Conservation (phyloP, 1,284 basidiomycete species). For the Marasmius sp. region DNA sequence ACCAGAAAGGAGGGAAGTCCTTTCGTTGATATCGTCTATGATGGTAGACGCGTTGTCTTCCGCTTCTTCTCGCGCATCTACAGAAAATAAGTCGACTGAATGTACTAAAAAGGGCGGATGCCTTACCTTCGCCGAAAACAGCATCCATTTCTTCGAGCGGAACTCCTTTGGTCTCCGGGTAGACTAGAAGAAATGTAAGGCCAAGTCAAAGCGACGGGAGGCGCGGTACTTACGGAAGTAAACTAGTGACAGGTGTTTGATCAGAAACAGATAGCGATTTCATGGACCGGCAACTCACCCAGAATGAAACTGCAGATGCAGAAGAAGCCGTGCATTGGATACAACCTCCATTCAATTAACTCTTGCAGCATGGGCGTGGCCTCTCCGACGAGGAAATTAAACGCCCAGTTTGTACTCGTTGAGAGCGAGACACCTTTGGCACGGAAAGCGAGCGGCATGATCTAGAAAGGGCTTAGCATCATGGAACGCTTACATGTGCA, state of each 20-base stretch:
- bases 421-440: constrained; percentile 95
- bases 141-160: constrained; percentile 83
- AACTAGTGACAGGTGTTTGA: constrained; percentile 36
- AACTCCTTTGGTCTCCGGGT: constrained; percentile 80
- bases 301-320: constrained; percentile 86
- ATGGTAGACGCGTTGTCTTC: constrained; percentile 64
- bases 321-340: constrained; percentile 96
- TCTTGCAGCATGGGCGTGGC: constrained; percentile 90
- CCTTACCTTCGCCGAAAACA: constrained; percentile 76
- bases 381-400: constrained; percentile 90
- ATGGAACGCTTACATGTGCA: not conserved
- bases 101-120: not conserved
- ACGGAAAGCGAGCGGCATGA: constrained; percentile 87
- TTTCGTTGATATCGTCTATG: constrained; percentile 35
- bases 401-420: constrained; percentile 77
- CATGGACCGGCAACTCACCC: constrained; percentile 39
- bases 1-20: constrained; percentile 54
- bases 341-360: constrained; percentile 88
- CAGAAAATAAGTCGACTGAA: constrained; percentile 9
- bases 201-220: constrained; percentile 1
- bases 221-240: constrained; percentile 62
- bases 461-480: constrained; percentile 48
- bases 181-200: constrained; percentile 48
- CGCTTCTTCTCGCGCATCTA: constrained; percentile 61
- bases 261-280: constrained; percentile 11